phyloP scores from a whole-genome alignment of 2,329 filamentous ascomycete species.

The Exophiala bonariae region DNA sequence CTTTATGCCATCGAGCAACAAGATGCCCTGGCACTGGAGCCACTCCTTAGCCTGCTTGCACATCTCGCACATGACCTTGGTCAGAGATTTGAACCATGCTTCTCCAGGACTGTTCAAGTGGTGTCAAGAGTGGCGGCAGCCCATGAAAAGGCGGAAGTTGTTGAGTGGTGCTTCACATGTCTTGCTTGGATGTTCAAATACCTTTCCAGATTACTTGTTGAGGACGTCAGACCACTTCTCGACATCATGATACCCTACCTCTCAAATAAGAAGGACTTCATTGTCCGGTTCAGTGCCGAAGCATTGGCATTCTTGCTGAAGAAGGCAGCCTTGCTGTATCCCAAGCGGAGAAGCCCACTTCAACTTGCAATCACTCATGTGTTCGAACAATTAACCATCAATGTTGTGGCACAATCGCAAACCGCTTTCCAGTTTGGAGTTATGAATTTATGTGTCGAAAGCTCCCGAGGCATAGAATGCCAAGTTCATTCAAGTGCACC shows the following conservation, averaged over 20 bases:
- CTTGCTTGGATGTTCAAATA: constrained; percentile 98
- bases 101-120: constrained; percentile 70
- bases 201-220: constrained; percentile 79
- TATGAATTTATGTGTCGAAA: constrained; percentile 89
- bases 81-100: constrained; percentile 83
- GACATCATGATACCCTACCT: constrained; percentile 80
- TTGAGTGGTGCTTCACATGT: constrained; percentile 95
- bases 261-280: constrained; percentile 76
- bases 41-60: constrained; percentile 81
- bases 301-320: constrained; percentile 90
- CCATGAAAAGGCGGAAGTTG: constrained; percentile 78
- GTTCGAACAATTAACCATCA: constrained; percentile 56
- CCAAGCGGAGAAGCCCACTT: constrained; percentile 70
- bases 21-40: constrained; percentile 79
- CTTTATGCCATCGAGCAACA: constrained; percentile 73
- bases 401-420: neutral
- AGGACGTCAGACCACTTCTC: constrained; percentile 81
- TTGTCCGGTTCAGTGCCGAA: constrained; percentile 90
- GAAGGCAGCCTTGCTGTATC: constrained; percentile 77
- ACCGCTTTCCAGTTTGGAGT: constrained; percentile 75
- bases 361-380: constrained; percentile 70
- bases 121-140: constrained; percentile 77
- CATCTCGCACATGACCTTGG: constrained; percentile 95
- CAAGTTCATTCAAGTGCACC: constrained; percentile 59
- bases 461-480: constrained; percentile 63